Conservation (phyloP, 1,139 yeast species). For the Candida pseudoviswanathii region DNA sequence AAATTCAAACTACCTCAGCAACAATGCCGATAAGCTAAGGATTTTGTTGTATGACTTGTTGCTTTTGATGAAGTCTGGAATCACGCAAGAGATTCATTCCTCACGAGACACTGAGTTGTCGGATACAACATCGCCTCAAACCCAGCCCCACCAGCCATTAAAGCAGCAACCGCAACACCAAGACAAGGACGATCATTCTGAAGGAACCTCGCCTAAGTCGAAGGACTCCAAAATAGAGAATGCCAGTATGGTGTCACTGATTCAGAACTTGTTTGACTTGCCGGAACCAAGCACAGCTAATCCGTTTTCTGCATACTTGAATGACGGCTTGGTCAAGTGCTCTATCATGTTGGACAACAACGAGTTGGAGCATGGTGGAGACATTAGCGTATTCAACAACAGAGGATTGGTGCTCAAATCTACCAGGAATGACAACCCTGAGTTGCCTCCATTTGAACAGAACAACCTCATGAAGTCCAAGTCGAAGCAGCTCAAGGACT, state of each 20-base stretch:
- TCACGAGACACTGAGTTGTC: slow-evolving; percentile 17
- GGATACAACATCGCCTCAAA: slow-evolving; percentile 17
- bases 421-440: slow-evolving; percentile 20
- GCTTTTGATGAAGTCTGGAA: slow-evolving; percentile 51
- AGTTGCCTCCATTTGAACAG: slow-evolving; percentile 15
- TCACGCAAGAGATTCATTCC: slow-evolving; percentile 24
- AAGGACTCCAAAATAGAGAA: neutral
- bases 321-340: slow-evolving; percentile 25
- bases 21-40: slow-evolving; percentile 51
- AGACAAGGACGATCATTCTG: neutral
- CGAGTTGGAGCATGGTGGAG: slow-evolving; percentile 39
- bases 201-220: neutral
- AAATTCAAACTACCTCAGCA: slow-evolving; percentile 39
- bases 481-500: slow-evolving; percentile 15
- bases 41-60: slow-evolving; percentile 66
- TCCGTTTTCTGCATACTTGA: slow-evolving; percentile 26
- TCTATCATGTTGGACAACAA: slow-evolving; percentile 35
- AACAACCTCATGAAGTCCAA: neutral
- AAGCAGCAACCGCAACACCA: neutral
- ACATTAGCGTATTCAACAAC: slow-evolving; percentile 34
- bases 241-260: slow-evolving; percentile 7
- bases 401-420: slow-evolving; percentile 26
- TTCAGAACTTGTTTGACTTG: slow-evolving; percentile 29
- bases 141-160: neutral
- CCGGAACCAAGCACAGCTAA: slow-evolving; percentile 36